Evolutionary conservation across 2,329 filamentous ascomycete species (phyloP).

Genomic region (Zasmidium citrigriseum): DNA sequence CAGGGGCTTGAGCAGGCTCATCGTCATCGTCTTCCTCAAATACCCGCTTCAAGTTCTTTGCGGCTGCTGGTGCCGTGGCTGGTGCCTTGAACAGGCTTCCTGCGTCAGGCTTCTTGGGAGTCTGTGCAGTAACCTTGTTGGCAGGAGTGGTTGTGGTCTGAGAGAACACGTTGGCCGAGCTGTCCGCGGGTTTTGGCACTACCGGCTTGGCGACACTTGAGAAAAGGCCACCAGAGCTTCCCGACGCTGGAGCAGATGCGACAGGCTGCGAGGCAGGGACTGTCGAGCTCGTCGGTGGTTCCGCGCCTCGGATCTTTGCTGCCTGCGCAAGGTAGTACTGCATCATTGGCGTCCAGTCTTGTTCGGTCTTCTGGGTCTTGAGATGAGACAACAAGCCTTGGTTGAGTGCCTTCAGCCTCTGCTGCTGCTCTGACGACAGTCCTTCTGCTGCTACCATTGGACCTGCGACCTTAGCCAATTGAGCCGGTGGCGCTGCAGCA

Average conservation of each 20-base stretch:
- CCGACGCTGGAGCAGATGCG: background rate
- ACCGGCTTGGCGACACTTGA: background rate
- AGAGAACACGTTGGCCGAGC: conserved; percentile 10
- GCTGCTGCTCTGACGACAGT: conserved; percentile 7
- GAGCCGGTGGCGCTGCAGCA: conserved; percentile 3
- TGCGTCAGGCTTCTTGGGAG: conserved; percentile 18
- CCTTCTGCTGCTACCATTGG: background rate
- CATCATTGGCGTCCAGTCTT: conserved; percentile 31
- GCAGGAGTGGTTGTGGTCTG: background rate
- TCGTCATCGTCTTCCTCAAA: conserved; percentile 26
- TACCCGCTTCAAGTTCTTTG: conserved; percentile 29
- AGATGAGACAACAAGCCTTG: conserved; percentile 30
- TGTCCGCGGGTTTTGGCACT: conserved; percentile 1
- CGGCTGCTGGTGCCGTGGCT: conserved; percentile 27
- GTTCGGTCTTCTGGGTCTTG: conserved; percentile 21
- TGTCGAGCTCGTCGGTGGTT: conserved; percentile 8
- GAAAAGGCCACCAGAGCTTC: background rate
- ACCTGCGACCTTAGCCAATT: background rate
- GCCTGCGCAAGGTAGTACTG: conserved; percentile 29
- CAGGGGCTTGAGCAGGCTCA: conserved; percentile 17
- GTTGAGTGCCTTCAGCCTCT: conserved; percentile 29
- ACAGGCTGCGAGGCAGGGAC: background rate
- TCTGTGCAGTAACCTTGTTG: conserved; percentile 10
- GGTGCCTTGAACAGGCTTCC: conserved; percentile 25
- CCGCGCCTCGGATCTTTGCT: conserved; percentile 23